These are phyloP conservation scores for Fusarium proliferatum DNA, from an alignment of 2,329 filamentous ascomycete species.

Conservation along the genomic window DNA sequence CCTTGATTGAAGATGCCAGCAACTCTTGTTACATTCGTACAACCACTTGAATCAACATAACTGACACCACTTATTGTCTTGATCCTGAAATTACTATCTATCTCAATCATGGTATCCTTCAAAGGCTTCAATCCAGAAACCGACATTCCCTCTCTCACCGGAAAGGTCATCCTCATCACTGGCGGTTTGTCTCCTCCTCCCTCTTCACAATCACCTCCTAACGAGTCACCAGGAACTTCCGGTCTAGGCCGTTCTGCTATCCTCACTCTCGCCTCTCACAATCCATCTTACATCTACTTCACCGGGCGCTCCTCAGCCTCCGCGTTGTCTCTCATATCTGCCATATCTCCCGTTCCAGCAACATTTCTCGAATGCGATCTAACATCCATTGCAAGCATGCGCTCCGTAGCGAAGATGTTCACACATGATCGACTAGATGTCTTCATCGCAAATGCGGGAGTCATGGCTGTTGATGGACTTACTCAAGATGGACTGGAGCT, in stretches of 20 bases:
- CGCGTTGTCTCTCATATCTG: constrained; percentile 56
- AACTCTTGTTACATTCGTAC: not conserved
- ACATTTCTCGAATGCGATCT: constrained; percentile 60
- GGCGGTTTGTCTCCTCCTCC: constrained; percentile 52
- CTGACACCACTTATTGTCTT: not conserved
- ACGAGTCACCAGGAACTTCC: constrained; percentile 49
- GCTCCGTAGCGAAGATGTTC: constrained; percentile 56
- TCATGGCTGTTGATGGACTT: constrained; percentile 46
- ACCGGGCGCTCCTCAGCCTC: constrained; percentile 60
- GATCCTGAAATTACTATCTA: not conserved
- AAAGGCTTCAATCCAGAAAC: constrained; percentile 51
- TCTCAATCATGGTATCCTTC: constrained; percentile 19
- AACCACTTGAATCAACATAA: not conserved
- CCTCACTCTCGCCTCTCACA: constrained; percentile 51
- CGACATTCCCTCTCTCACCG: constrained; percentile 58
- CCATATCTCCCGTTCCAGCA: constrained; percentile 42
- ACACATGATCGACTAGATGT: constrained; percentile 54
- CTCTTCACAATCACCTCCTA: not conserved
- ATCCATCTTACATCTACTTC: constrained; percentile 65
- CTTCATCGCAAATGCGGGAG: constrained; percentile 53
- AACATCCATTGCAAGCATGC: constrained; percentile 60
- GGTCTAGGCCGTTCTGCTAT: constrained; percentile 46
- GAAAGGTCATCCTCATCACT: constrained; percentile 63
- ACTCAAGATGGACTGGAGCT: constrained; percentile 51
- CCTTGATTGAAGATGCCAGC: not conserved